phyloP scores from a whole-genome alignment of 176 grass and related monocot genomes.

The Aegilops sharonensis region DNA sequence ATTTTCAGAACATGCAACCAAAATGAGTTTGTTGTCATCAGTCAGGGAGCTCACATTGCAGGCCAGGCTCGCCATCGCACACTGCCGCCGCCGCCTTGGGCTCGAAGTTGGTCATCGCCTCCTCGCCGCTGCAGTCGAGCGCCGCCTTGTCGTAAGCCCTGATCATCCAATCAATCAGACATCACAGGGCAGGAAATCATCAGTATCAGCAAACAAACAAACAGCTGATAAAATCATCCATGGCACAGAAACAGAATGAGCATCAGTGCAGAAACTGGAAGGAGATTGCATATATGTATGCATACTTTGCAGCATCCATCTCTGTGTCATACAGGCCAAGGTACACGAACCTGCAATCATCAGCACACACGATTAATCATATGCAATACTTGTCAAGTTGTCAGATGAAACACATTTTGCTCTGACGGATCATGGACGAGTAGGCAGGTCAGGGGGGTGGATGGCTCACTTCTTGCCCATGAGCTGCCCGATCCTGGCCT shows the following conservation, averaged over 20 bases:
- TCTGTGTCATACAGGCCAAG: conserved; percentile 77
- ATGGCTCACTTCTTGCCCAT: conserved; percentile 66
- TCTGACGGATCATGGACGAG: no score
- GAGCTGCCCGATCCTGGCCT: conserved; percentile 63
- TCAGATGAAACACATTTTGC: no score
- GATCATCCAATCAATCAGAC: not conserved
- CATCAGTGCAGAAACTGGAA: not conserved
- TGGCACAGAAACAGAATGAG: not conserved
- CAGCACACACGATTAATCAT: not conserved
- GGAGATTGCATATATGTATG: not conserved
- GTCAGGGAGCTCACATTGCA: conserved; percentile 31
- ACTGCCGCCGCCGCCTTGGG: not conserved
- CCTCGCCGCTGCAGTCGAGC: conserved; percentile 50
- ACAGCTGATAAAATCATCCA: not conserved
- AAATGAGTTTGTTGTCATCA: not conserved
- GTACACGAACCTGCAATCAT: conserved; percentile 56
- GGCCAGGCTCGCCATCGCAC: conserved; percentile 17
- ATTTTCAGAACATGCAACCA: not conserved
- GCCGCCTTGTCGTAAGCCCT: conserved; percentile 72
- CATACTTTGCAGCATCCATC: conserved; percentile 52
- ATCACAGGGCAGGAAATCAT: not conserved
- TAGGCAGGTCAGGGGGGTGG: no score
- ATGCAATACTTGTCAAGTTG: no score
- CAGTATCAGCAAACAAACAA: not conserved
- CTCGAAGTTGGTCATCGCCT: conserved; percentile 58